Conservation (phyloP, 495 filamentous ascomycete genomes). For the Penicillium tannophilum region DNA sequence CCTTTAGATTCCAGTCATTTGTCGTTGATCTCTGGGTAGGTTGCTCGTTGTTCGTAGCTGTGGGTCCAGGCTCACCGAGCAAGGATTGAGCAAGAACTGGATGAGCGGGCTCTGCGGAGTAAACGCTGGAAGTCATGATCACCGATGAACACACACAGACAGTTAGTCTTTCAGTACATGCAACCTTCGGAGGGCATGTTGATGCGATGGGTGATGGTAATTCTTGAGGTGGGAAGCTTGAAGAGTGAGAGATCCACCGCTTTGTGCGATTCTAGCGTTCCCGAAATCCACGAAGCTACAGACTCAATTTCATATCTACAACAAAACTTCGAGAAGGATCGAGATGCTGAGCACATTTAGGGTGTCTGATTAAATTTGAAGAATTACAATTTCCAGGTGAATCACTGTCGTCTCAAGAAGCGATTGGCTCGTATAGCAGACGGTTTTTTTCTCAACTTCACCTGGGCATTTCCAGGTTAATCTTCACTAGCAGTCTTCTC, state of each 20-base stretch:
- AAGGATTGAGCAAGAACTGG: slow-evolving; percentile 42
- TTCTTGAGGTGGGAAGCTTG: not conserved
- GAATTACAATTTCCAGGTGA: no score
- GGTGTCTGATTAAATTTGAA: no score
- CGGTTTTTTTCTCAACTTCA: no score
- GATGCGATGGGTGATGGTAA: not conserved
- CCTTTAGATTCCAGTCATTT: slow-evolving; percentile 34
- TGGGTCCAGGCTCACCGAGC: slow-evolving; percentile 16
- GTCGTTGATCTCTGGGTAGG: not conserved
- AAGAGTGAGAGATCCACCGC: slow-evolving; percentile 17
- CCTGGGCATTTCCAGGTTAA: no score
- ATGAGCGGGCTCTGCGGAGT: slow-evolving; percentile 34
- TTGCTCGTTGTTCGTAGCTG: not conserved
- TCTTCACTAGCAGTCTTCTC: no score
- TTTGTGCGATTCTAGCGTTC: slow-evolving; percentile 12
- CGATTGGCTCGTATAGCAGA: no score
- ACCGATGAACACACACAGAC: slow-evolving; percentile 5
- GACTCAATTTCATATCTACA: no score
- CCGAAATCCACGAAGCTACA: not conserved
- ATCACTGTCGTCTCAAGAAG: no score
- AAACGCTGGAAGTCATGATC: slow-evolving; percentile 20
- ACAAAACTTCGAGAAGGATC: no score
- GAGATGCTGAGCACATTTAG: no score
- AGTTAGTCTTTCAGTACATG: not conserved
- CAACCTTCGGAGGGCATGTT: not conserved